These are phyloP conservation scores for Fistulinella prunicolor DNA, from an alignment of 768 basidiomycete species.

Conservation along the genomic window DNA sequence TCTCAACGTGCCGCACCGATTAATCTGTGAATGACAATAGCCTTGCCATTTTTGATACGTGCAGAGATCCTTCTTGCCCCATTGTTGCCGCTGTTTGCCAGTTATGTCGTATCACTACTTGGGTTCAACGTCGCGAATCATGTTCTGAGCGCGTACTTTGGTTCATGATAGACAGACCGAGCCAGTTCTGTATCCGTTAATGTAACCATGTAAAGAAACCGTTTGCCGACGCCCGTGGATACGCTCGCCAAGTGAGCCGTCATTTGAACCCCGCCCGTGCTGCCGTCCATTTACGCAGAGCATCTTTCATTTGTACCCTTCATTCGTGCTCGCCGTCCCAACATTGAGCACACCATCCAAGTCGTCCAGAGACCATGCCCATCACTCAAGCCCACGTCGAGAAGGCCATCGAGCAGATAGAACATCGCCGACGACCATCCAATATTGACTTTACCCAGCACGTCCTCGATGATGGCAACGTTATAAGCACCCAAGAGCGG, in stretches of 20 bases:
- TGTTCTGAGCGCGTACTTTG: slow-evolving; percentile 81
- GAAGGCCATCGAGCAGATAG: slow-evolving; percentile 35
- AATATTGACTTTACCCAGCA: slow-evolving; percentile 91
- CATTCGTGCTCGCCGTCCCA: too few species aligned
- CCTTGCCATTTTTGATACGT: slow-evolving; percentile 91
- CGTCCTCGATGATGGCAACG: slow-evolving; percentile 86
- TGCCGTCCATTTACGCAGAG: slow-evolving; percentile 18
- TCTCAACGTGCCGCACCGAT: slow-evolving; percentile 7
- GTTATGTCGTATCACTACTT: slow-evolving; percentile 81
- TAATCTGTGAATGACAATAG: slow-evolving; percentile 36
- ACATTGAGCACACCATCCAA: slow-evolving; percentile 1
- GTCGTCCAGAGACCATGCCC: slow-evolving; percentile 26
- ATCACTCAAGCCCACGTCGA: slow-evolving; percentile 36
- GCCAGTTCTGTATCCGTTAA: not conserved
- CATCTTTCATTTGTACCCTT: too few species aligned
- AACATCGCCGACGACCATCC: slow-evolving; percentile 46
- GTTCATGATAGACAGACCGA: slow-evolving; percentile 33
- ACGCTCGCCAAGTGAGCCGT: slow-evolving; percentile 2
- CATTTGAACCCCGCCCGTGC: slow-evolving; percentile 30
- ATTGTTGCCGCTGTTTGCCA: slow-evolving; percentile 78
- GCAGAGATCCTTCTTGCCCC: slow-evolving; percentile 90
- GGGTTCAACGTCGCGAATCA: slow-evolving; percentile 89
- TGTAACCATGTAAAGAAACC: slow-evolving; percentile 11
- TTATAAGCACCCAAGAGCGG: slow-evolving; percentile 90
- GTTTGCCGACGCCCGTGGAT: too few species aligned